phyloP scores from a whole-genome alignment of 768 basidiomycete species.

The Austroboletus festivus region DNA sequence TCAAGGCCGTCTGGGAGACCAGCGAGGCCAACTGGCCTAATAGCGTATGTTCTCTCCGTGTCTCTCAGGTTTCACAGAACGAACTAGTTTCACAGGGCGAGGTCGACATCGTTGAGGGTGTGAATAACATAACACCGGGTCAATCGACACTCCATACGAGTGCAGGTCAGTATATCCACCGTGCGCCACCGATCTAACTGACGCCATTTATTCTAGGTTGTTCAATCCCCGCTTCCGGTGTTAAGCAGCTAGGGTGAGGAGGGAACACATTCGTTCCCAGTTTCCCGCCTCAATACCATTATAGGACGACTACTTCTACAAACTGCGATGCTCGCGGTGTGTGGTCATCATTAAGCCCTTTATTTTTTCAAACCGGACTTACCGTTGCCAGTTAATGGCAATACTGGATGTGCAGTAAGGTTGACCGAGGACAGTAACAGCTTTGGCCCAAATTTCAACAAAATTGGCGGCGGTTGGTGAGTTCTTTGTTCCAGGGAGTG shows the following conservation, averaged over 20 bases:
- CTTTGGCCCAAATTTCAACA: slow-evolving; percentile 30
- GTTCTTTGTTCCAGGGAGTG: background rate
- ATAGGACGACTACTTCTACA: too few relatives aligned
- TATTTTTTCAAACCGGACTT: too few relatives aligned
- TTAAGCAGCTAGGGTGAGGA: slow-evolving; percentile 26
- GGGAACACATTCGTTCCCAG: too few relatives aligned
- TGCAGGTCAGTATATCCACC: slow-evolving; percentile 32
- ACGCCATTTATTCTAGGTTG: slow-evolving; percentile 16
- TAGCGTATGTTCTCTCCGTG: slow-evolving; percentile 14
- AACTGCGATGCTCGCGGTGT: too few relatives aligned
- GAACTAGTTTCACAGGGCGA: slow-evolving; percentile 24
- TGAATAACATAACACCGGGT: slow-evolving; percentile 54
- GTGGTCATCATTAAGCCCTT: too few relatives aligned
- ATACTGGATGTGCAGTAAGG: slow-evolving; percentile 36
- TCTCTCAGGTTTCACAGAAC: background rate
- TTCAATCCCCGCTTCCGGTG: slow-evolving; percentile 23
- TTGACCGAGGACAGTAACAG: slow-evolving; percentile 22
- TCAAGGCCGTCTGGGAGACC: slow-evolving; percentile 30
- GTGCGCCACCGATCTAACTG: too few relatives aligned
- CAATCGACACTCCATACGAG: slow-evolving; percentile 56
- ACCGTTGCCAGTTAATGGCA: background rate
- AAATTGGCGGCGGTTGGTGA: slow-evolving; percentile 40
- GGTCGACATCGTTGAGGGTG: slow-evolving; percentile 35
- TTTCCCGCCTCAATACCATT: too few relatives aligned
- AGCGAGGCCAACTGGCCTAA: slow-evolving; percentile 23